Conservation (phyloP, 345 rosid genomes). For the Citrus australasica region DNA sequence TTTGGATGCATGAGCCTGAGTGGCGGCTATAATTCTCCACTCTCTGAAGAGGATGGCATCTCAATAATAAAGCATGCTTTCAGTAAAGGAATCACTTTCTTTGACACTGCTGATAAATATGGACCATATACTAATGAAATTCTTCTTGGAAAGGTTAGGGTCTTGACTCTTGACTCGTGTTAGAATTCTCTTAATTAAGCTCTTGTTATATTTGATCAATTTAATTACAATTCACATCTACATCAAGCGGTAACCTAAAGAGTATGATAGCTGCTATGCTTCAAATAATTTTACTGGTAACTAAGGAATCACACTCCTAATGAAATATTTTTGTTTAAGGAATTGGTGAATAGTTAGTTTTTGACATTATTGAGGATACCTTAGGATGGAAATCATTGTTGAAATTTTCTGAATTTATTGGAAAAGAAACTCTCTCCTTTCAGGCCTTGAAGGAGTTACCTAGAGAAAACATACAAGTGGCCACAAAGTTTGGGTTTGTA, state of each 20-base stretch:
- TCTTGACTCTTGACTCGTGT: not conserved
- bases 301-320: no score
- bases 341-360: not conserved
- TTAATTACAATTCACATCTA: no score
- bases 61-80: conserved; percentile 31
- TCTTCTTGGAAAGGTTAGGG: conserved; percentile 28
- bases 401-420: not conserved
- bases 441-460: conserved; percentile 38
- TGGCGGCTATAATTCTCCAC: conserved; percentile 25
- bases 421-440: not conserved
- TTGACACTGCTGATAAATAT: conserved; percentile 34
- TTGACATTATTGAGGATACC: not conserved
- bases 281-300: not conserved
- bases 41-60: conserved; percentile 33
- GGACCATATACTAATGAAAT: conserved; percentile 31
- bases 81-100: conserved; percentile 28
- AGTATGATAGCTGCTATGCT: not conserved
- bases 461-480: conserved; percentile 33
- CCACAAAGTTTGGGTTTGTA: conserved; percentile 32
- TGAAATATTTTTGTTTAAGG: no score
- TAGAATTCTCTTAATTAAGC: not conserved
- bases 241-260: no score
- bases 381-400: not conserved
- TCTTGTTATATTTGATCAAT: no score
- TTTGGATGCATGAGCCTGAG: conserved; percentile 33